phyloP scores from a whole-genome alignment of 129 eudicot genomes.

The Deinandra increscens region DNA sequence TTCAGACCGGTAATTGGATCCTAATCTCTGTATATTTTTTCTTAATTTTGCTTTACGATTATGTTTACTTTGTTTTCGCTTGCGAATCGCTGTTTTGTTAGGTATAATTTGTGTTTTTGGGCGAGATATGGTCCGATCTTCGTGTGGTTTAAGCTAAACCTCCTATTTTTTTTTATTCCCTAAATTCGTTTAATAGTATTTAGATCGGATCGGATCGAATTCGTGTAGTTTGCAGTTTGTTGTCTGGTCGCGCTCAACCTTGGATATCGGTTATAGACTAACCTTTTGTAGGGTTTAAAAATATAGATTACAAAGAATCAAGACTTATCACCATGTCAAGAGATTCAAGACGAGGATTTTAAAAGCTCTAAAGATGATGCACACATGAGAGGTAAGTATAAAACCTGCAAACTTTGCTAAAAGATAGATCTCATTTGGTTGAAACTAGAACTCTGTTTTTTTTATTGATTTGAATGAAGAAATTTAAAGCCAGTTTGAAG shows the following conservation, averaged over 20 bases:
- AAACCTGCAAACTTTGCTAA: too few species aligned
- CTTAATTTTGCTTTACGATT: background rate
- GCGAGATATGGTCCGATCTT: constrained; percentile 35
- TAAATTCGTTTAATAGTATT: constrained; percentile 11
- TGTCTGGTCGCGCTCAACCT: constrained; percentile 17
- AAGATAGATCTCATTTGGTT: too few species aligned
- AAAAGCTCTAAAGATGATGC: too few species aligned
- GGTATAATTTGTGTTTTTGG: background rate
- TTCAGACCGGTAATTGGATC: constrained; percentile 25
- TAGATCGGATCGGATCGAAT: constrained; percentile 25
- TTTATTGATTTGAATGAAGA: too few species aligned
- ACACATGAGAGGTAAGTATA: too few species aligned
- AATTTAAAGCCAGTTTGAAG: too few species aligned
- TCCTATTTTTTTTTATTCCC: background rate
- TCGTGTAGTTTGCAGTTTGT: constrained; percentile 4
- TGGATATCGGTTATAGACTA: too few species aligned
- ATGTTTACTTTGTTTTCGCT: background rate
- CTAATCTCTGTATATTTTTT: constrained; percentile 12
- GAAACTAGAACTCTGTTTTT: too few species aligned
- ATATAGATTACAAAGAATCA: too few species aligned
- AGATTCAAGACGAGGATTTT: too few species aligned
- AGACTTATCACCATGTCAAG: too few species aligned
- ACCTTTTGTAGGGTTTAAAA: too few species aligned
- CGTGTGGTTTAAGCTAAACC: constrained; percentile 29
- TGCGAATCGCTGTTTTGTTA: constrained; percentile 15